Conservation (phyloP, 164 flowering plant genomes). For the Brasenia schreberi region DNA sequence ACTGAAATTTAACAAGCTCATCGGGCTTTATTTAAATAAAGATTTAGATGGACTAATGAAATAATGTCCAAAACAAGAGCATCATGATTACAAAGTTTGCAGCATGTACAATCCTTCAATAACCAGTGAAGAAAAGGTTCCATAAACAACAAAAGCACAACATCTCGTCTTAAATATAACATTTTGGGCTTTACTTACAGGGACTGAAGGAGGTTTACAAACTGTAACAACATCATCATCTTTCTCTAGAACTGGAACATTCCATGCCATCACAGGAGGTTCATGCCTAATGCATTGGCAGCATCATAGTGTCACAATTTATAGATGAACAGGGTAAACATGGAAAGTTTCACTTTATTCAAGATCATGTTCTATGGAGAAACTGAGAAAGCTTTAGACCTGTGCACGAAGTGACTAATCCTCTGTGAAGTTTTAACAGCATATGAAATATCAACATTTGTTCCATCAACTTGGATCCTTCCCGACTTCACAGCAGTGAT, state of each 20-base stretch:
- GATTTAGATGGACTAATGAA: too few species aligned
- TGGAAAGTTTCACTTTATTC: too few species aligned
- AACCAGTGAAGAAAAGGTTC: too few species aligned
- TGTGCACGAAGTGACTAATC: slow-evolving; percentile 89
- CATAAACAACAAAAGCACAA: too few species aligned
- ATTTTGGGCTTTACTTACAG: slow-evolving; percentile 34
- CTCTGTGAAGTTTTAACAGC: slow-evolving; percentile 61
- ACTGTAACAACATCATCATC: slow-evolving; percentile 68
- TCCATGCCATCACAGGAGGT: slow-evolving; percentile 81
- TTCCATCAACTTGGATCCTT: slow-evolving; percentile 83
- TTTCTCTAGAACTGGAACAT: slow-evolving; percentile 42
- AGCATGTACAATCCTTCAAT: too few species aligned
- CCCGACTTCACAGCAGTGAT: slow-evolving; percentile 77
- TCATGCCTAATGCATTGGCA: slow-evolving; percentile 57
- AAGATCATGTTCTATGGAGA: neutral
- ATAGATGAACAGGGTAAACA: too few species aligned
- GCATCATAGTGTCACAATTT: too few species aligned
- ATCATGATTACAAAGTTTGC: too few species aligned
- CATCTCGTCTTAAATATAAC: too few species aligned
- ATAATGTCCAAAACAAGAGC: too few species aligned
- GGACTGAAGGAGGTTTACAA: slow-evolving; percentile 87
- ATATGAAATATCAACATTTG: slow-evolving; percentile 57
- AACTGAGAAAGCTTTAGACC: slow-evolving; percentile 23
- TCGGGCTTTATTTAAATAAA: too few species aligned
- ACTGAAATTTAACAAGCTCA: too few species aligned